Evolutionary conservation across 148 eudicot species (phyloP), one percentile per base, ranked within the genome.

Genomic region (Rheum nobile): DNA sequence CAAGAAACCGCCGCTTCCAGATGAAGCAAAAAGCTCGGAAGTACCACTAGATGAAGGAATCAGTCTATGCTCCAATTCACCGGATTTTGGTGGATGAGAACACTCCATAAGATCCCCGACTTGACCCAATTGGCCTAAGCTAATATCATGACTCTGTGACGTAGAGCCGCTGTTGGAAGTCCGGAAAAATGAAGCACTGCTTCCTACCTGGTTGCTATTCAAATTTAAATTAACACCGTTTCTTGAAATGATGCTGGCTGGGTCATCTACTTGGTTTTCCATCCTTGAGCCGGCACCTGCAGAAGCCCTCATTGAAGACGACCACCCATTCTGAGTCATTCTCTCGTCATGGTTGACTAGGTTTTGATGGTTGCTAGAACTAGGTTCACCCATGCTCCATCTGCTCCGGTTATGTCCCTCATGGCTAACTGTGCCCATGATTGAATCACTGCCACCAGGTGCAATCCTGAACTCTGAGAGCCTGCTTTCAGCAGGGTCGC

Each of bases 71-170:
- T 80, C 86, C n/a, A 86, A 78, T 52, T 72, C 82, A 74, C 63
- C 65, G 28, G 83, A 71, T 63, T 81, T 79, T 21, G 63, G 80
- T 71, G 77, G 32, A 74, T 48, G 77, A 65, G 84, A 78, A 67
- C 78, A 71, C 34, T 85, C 88, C 63, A 84, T 75, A 10, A 81
- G 72, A 70, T 74, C 82, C 76, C 77, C 84, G 71, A 74, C 80
- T 59, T 75, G 54, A 71, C 72, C 86, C 46, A 72, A 80, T 71
- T 55, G 81, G 10, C 78, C 88, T 37, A 81, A 79, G 77, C 43
- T 86, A 46, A 83, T 76, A 75, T 86, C 84, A 47, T 72, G 82
- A 78, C 75, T 84, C 71, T 79, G 90, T 48, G 89, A 79, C 47
- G 81, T 76, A 32, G 85, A 63, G 67, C 37, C 75, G 1, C 81